These are phyloP conservation scores for Cicer bijugum DNA, from an alignment of 306 rosid species.

Conservation along the genomic window DNA sequence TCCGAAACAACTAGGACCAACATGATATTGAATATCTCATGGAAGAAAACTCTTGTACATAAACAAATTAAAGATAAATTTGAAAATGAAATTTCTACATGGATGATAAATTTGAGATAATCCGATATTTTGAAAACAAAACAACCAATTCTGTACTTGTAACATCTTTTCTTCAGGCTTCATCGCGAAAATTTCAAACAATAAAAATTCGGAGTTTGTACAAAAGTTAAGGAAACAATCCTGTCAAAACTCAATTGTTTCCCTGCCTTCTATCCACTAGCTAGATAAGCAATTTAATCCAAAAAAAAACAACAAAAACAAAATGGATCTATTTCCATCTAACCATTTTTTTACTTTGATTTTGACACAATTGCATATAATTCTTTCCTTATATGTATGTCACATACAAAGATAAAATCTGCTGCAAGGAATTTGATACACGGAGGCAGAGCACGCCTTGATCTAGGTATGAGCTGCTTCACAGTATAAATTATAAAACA, in stretches of 20 bases:
- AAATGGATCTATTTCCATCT: conserved; percentile 45
- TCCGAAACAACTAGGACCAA: background rate
- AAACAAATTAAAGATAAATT: background rate
- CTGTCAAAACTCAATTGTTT: conserved; percentile 13
- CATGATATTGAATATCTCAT: background rate
- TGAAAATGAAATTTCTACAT: no score
- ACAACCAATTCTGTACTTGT: conserved; percentile 7
- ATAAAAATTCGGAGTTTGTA: conserved; percentile 22
- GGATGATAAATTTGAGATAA: background rate
- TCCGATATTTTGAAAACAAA: conserved; percentile 1
- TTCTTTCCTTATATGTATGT: conserved; percentile 58
- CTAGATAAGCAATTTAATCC: conserved; percentile 33
- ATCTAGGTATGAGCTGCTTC: conserved; percentile 48
- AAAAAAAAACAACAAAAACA: conserved; percentile 23
- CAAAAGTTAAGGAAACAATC: conserved; percentile 15
- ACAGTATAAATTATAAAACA: conserved; percentile 34
- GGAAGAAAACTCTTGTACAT: background rate
- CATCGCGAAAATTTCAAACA: background rate
- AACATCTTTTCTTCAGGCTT: background rate
- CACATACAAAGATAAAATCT: conserved; percentile 60
- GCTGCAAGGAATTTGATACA: conserved; percentile 59
- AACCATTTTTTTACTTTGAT: conserved; percentile 51
- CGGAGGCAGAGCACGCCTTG: conserved; percentile 40
- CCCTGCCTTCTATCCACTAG: conserved; percentile 35
- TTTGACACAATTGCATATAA: conserved; percentile 61